Evolutionary conservation across 768 basidiomycete genomes (phyloP), one percentile per base, ranked within the genome.

Genomic region (Lactifluus piperatus): DNA sequence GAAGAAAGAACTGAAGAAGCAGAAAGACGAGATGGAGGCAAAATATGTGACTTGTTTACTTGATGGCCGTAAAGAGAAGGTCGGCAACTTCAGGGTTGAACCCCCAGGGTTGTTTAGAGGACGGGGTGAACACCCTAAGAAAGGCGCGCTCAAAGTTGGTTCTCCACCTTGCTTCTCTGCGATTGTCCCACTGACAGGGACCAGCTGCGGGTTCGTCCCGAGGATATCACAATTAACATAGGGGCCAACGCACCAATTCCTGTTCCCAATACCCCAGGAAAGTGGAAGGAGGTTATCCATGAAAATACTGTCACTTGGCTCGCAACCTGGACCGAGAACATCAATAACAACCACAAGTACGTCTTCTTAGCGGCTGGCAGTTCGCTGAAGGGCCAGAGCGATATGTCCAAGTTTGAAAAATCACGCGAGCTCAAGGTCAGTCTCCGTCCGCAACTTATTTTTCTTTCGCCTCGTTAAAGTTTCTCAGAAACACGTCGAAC

Each of bases 221-320:
- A 97, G 68, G 94, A 99, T 62, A 94, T 99, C 68, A 93, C 88
- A 4, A 74, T 99, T 70, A 99, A 99, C 73, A 94, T 99, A 57
- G 94, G 90, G 20, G 77, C 85, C 66, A 80, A 79, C 48, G 79
- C 79, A 1, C 80, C 84, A 2, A 74, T 88, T 29, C 97, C 97
- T 1, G 73, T 81, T n/a, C 92, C 97, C 4, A 97, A 97, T 64
- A 84, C 88, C 69, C 85, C 93, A 20, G 95, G 97, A 45, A 80
- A 83, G 44, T 99, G 97, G 97, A 93, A 90, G 70, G 77, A 79
- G 4, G 77, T 97, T 22, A 79, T 83, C 11, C 91, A 98, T 68
- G 94, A 98, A 69, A 86, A 94, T 65, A 97, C 93, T 3, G 97
- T 98, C 27, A 98, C 97, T 13, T 99, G 97, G 97, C 79, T 99